Evolutionary conservation across 305 asterid species (phyloP).

Genomic region (Lippia alba): DNA sequence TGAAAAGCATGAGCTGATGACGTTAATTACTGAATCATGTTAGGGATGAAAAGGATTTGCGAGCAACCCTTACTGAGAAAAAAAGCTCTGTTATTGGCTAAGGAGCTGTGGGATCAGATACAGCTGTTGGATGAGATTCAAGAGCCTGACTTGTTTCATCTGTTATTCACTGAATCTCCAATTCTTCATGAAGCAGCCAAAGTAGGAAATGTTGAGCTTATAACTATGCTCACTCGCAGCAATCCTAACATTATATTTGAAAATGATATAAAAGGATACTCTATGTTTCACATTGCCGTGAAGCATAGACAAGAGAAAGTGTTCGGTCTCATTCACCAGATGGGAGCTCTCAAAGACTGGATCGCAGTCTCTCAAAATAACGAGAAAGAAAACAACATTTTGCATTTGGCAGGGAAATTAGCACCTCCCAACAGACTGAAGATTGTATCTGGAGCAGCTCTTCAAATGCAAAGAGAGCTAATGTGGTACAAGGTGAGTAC

Average conservation of each 20-base stretch:
- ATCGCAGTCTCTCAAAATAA: not conserved
- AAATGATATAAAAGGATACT: not conserved
- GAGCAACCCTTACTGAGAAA: not conserved
- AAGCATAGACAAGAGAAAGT: not conserved
- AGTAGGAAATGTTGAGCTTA: slow-evolving; percentile 17
- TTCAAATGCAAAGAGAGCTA: slow-evolving; percentile 47
- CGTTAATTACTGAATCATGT: not conserved
- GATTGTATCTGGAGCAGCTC: slow-evolving; percentile 41
- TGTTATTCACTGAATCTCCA: not conserved
- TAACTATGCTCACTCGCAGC: not conserved
- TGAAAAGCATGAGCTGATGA: not conserved
- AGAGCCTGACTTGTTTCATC: not conserved
- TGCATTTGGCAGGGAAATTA: slow-evolving; percentile 18
- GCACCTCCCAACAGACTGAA: not conserved
- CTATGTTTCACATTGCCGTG: slow-evolving; percentile 10
- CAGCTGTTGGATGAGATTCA: not conserved
- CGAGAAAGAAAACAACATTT: not conserved
- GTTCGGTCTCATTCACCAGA: not conserved
- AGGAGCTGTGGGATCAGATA: not conserved
- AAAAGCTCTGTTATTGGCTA: not conserved
- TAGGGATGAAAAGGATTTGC: not conserved
- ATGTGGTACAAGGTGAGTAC: slow-evolving; percentile 44
- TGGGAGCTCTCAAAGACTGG: not conserved
- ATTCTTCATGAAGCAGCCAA: slow-evolving; percentile 24
- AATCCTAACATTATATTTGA: slow-evolving; percentile 9